Percentiles rank a stretch among this genome's conserved stretches.
Conservation (phyloP, 768 basidiomycete genomes). For the Pilatotrama ljubarskyi region DNA sequence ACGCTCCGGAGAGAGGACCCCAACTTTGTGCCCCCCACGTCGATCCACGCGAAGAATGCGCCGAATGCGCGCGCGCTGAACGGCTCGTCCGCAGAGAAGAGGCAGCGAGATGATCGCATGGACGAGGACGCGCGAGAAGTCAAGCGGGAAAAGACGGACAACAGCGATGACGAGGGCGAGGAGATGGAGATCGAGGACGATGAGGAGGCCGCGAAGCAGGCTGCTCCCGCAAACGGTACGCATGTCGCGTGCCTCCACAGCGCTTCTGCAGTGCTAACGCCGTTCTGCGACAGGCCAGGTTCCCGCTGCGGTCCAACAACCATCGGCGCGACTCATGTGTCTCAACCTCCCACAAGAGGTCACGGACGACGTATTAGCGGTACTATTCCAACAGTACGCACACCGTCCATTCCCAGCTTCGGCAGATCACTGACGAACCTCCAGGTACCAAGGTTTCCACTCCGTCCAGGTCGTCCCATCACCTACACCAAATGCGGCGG, state of each 20-base stretch:
- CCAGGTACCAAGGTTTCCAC: constrained; percentile 83
- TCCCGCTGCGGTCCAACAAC: constrained; percentile 52
- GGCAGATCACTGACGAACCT: neutral
- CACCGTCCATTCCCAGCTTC: too few species aligned
- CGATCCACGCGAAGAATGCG: constrained; percentile 53
- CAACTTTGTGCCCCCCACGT: constrained; percentile 71
- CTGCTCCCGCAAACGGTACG: constrained; percentile 31
- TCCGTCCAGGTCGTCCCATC: constrained; percentile 69
- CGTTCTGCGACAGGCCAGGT: constrained; percentile 31
- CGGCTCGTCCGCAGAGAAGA: constrained; percentile 52
- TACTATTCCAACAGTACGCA: constrained; percentile 90
- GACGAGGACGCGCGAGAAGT: constrained; percentile 52
- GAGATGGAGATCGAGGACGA: constrained; percentile 97
- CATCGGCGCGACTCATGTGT: constrained; percentile 66
- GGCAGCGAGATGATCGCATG: constrained; percentile 62
- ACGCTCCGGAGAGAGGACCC: constrained; percentile 79
- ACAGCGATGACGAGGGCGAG: constrained; percentile 66
- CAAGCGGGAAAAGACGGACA: constrained; percentile 69
- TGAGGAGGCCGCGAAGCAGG: constrained; percentile 48
- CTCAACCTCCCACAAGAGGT: constrained; percentile 91
- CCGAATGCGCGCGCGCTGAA: constrained; percentile 20
- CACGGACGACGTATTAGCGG: constrained; percentile 80
- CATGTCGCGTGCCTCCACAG: neutral
- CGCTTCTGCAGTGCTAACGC: constrained; percentile 3
- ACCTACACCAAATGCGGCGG: constrained; percentile 63